Conservation (phyloP, 2,329 filamentous ascomycete genomes). For the Cladobotryum protrusum region DNA sequence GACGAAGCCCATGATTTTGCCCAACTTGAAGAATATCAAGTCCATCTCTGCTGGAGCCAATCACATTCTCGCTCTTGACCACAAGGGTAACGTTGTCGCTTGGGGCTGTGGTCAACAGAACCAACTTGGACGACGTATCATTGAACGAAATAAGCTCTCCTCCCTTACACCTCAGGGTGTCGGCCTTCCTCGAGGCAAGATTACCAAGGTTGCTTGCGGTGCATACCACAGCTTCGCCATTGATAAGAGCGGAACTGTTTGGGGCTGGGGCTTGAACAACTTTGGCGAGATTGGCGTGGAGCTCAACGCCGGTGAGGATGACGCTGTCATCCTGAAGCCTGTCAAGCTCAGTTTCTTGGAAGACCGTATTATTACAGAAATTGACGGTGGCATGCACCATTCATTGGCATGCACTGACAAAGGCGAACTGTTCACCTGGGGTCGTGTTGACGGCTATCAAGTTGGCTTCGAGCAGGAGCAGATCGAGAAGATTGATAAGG, state of each 20-base stretch:
- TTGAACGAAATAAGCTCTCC: slow-evolving; percentile 57
- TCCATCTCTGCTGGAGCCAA: slow-evolving; percentile 62
- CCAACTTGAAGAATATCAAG: slow-evolving; percentile 59
- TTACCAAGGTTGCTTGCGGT: slow-evolving; percentile 53
- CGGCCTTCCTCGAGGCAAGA: slow-evolving; percentile 50
- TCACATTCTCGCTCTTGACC: slow-evolving; percentile 63
- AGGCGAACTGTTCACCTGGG: slow-evolving; percentile 55
- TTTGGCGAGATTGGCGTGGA: slow-evolving; percentile 71
- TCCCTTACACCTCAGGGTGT: slow-evolving; percentile 56
- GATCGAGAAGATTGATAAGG: slow-evolving; percentile 34
- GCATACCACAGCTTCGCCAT: slow-evolving; percentile 81
- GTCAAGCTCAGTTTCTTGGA: slow-evolving; percentile 59
- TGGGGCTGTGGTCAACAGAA: slow-evolving; percentile 70
- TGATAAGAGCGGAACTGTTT: slow-evolving; percentile 63
- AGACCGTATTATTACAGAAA: slow-evolving; percentile 56
- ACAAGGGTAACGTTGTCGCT: slow-evolving; percentile 57
- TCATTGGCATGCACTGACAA: slow-evolving; percentile 56
- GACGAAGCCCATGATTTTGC: slow-evolving; percentile 47
- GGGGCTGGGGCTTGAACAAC: slow-evolving; percentile 81
- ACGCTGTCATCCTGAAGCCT: slow-evolving; percentile 66
- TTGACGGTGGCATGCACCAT: slow-evolving; percentile 70
- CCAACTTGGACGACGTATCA: slow-evolving; percentile 53
- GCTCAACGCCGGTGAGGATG: slow-evolving; percentile 45
- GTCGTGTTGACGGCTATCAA: slow-evolving; percentile 48
- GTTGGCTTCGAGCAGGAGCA: slow-evolving; percentile 52